Percentiles rank a stretch among this genome's conserved stretches.
phyloP scores from a whole-genome alignment of 2,329 filamentous ascomycete species.

The Fusarium sp. region DNA sequence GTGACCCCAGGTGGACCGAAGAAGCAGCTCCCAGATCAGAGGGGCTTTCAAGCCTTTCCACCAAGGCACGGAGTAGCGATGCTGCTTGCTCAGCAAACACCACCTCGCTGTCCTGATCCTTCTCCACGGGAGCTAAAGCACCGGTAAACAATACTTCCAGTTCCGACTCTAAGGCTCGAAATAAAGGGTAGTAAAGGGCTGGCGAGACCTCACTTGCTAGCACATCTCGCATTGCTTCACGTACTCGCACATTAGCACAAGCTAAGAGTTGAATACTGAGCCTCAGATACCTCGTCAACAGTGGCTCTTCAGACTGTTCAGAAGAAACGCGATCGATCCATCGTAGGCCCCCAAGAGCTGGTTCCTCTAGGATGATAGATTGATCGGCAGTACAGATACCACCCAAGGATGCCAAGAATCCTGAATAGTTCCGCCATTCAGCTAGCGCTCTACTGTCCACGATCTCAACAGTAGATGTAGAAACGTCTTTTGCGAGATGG shows the following conservation, averaged over 20 bases:
- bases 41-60: constrained; percentile 72
- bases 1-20: constrained; percentile 70
- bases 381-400: constrained; percentile 73
- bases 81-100: constrained; percentile 76
- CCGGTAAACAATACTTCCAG: constrained; percentile 71
- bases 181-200: constrained; percentile 69
- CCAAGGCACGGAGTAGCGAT: constrained; percentile 70
- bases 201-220: constrained; percentile 73
- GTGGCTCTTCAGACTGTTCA: constrained; percentile 69
- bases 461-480: constrained; percentile 61
- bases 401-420: constrained; percentile 74
- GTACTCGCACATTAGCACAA: constrained; percentile 71
- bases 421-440: constrained; percentile 77
- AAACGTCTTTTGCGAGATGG: constrained; percentile 71
- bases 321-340: constrained; percentile 73
- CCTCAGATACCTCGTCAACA: constrained; percentile 69
- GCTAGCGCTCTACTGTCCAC: constrained; percentile 67
- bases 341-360: constrained; percentile 64
- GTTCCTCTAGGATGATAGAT: constrained; percentile 67
- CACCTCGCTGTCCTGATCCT: constrained; percentile 69
- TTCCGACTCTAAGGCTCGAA: constrained; percentile 73
- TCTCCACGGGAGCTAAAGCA: constrained; percentile 61
- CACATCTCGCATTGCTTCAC: constrained; percentile 74
- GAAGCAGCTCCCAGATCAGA: constrained; percentile 71
- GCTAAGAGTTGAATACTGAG: constrained; percentile 73